These are phyloP conservation scores for Rhododendron vialii DNA, from an alignment of 148 eudicot species.

Conservation along the genomic window DNA sequence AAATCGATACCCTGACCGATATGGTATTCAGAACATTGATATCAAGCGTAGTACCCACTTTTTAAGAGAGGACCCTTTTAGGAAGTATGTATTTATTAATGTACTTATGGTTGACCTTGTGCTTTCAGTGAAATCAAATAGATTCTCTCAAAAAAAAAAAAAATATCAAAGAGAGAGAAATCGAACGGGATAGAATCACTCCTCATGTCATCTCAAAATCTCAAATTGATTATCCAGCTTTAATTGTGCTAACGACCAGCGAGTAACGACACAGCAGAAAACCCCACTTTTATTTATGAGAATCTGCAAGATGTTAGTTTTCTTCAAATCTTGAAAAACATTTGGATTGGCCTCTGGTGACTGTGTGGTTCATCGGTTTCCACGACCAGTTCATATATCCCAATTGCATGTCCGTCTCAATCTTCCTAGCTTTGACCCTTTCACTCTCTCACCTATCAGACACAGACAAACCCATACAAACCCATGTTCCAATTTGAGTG, in stretches of 20 bases:
- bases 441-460: background rate
- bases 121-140: too few relatives aligned
- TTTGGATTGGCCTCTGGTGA: constrained; percentile 10
- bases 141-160: too few relatives aligned
- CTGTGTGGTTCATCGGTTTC: constrained; percentile 18
- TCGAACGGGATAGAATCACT: too few relatives aligned
- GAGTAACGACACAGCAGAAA: background rate
- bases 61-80: too few relatives aligned
- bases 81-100: too few relatives aligned
- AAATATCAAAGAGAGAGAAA: too few relatives aligned
- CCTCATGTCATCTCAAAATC: background rate
- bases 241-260: background rate
- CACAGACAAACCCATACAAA: background rate
- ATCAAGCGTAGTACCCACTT: too few relatives aligned
- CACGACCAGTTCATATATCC: background rate
- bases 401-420: background rate
- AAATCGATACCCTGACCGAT: too few relatives aligned
- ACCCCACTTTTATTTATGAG: background rate
- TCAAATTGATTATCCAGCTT: background rate
- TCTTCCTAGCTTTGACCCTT: background rate
- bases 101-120: too few relatives aligned
- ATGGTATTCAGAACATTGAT: too few relatives aligned
- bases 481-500: background rate
- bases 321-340: background rate
- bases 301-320: background rate